A percentile compares a stretch with the other conserved stretches of the same genome.
phyloP scores from a whole-genome alignment of 2,329 filamentous ascomycete genomes.

The Colletotrichum sansevieriae region DNA sequence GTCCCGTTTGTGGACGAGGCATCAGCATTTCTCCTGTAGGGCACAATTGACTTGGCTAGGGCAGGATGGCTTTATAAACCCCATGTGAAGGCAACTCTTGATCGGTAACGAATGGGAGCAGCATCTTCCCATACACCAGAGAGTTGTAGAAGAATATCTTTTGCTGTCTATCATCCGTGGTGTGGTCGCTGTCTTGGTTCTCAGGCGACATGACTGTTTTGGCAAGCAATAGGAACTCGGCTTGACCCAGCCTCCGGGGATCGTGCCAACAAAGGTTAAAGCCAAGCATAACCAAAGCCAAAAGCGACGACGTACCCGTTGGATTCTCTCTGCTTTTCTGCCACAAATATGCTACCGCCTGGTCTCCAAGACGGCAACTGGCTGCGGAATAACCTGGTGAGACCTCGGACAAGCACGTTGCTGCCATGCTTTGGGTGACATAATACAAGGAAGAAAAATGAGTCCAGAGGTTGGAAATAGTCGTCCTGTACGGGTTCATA shows the following conservation, averaged over 20 bases:
- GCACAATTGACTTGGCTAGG: not conserved
- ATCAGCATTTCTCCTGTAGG: conserved; percentile 8
- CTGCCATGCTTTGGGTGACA: conserved; percentile 46
- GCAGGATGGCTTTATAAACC: conserved; percentile 20
- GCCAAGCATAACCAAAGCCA: too few relatives aligned
- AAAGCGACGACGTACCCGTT: too few relatives aligned
- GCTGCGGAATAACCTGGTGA: conserved; percentile 57
- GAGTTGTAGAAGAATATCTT: conserved; percentile 41
- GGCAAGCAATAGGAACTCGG: too few relatives aligned
- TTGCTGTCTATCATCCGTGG: too few relatives aligned
- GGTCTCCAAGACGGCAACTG: conserved; percentile 62
- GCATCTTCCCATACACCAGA: conserved; percentile 47
- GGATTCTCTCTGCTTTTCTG: conserved; percentile 56
- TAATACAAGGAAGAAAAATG: conserved; percentile 42
- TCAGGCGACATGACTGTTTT: too few relatives aligned
- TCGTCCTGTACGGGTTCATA: conserved; percentile 71
- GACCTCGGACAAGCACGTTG: conserved; percentile 45
- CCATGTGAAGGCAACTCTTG: conserved; percentile 7
- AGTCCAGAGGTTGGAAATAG: conserved; percentile 62
- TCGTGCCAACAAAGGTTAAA: too few relatives aligned
- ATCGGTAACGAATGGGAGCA: conserved; percentile 47
- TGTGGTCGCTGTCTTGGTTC: too few relatives aligned
- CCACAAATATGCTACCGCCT: conserved; percentile 64
- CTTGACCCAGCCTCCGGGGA: too few relatives aligned
- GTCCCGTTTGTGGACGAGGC: conserved; percentile 48